Evolutionary conservation across 2,329 filamentous ascomycete species (phyloP).

Genomic region (Aspergillus tubingensis): DNA sequence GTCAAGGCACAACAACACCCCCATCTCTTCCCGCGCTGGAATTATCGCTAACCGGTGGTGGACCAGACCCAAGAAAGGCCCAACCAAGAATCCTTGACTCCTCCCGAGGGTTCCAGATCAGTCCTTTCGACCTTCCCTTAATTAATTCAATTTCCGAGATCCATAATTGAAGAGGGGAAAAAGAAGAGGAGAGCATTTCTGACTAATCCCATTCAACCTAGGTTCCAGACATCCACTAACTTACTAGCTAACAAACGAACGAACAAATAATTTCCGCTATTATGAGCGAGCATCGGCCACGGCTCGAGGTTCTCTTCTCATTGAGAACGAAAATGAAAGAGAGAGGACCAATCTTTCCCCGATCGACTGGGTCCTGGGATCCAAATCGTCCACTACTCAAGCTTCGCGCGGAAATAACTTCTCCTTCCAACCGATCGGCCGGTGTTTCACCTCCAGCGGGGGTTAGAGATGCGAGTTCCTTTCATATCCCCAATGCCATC

Average conservation of each 20-base stretch:
- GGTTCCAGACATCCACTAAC: neutral
- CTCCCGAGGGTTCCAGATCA: slow-evolving; percentile 7
- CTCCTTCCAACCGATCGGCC: slow-evolving; percentile 1
- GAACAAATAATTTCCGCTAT: slow-evolving; percentile 4
- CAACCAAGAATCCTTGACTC: slow-evolving; percentile 3
- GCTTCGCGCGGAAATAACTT: slow-evolving; percentile 3
- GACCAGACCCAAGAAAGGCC: neutral
- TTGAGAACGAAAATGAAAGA: too few species aligned
- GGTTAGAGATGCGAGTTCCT: neutral
- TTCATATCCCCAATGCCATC: neutral
- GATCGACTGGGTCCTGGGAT: neutral
- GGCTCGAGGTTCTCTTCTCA: neutral
- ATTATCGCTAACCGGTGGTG: neutral
- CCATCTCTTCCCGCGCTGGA: neutral
- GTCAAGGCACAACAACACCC: neutral
- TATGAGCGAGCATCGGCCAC: neutral
- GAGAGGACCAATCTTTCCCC: neutral
- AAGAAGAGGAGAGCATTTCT: neutral
- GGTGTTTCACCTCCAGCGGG: slow-evolving; percentile 5
- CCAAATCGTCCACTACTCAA: neutral
- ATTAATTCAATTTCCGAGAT: slow-evolving; percentile 9
- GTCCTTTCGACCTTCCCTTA: slow-evolving; percentile 5
- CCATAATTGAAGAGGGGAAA: neutral
- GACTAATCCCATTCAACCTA: slow-evolving; percentile 1
- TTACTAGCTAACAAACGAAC: too few species aligned